These are phyloP conservation scores for Curvularia hawaiiensis DNA, from an alignment of 2,329 filamentous ascomycete species.

Conservation along the genomic window DNA sequence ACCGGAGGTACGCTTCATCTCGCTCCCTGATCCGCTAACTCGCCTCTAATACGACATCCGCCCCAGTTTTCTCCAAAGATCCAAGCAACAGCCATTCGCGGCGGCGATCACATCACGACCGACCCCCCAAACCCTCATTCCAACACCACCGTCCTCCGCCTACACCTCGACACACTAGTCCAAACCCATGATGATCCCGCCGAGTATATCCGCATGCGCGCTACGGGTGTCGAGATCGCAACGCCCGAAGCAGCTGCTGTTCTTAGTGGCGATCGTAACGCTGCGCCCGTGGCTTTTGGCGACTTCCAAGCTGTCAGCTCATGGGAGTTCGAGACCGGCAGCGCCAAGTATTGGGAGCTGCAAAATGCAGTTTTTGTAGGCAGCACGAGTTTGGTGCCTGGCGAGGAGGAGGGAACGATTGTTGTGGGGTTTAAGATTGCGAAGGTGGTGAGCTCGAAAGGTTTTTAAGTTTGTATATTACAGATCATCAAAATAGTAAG, in stretches of 20 bases:
- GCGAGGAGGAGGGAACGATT: not conserved
- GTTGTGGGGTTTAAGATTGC: not conserved
- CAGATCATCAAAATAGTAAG: too few relatives aligned
- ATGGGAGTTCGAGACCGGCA: conserved; percentile 8
- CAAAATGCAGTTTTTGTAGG: conserved; percentile 12
- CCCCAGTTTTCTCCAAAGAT: not conserved
- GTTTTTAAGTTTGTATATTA: not conserved
- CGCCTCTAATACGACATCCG: not conserved
- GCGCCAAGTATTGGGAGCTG: conserved; percentile 6
- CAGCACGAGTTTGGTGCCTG: conserved; percentile 1
- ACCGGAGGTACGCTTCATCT: not conserved
- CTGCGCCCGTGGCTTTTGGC: not conserved
- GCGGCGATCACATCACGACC: conserved; percentile 6
- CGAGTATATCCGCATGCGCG: conserved; percentile 7
- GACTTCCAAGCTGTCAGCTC: conserved; percentile 2
- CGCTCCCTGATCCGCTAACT: too few relatives aligned
- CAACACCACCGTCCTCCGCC: conserved; percentile 1
- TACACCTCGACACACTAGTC: conserved; percentile 5
- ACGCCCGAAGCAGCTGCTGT: not conserved
- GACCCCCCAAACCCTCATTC: conserved; percentile 2
- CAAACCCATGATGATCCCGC: not conserved
- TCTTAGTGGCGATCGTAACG: not conserved
- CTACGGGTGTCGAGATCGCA: conserved; percentile 1
- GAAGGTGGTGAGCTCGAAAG: not conserved
- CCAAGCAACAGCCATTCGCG: conserved; percentile 5